Base-by-base conservation (phyloP, 2,329 filamentous ascomycete species). In the Camptophora hylomeconis region DNA sequence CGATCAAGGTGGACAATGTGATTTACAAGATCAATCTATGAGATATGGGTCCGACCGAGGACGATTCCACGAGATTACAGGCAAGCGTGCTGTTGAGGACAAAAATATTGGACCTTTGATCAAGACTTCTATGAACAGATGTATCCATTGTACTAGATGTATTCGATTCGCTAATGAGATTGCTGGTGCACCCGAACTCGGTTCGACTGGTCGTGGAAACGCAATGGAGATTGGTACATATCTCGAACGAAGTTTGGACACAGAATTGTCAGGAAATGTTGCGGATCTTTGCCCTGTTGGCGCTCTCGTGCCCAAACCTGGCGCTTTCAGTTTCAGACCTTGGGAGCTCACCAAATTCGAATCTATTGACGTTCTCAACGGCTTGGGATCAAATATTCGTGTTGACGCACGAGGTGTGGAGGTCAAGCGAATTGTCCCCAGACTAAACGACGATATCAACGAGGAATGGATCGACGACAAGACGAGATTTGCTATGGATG, bases 391-490 rank as follows among this genome's bases (percentile, higher is more conserved):
- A 34, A 92, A 92, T 54, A 92, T 98, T 47, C 77, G 89, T 24
- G 76, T 95, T 24, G 89, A 98, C 59, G 79, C 84, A 33, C 75
- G 89, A 49, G 89, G 89, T 35, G 66, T 94, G 42, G 86, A 95
- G 61, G 87, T 98, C 28, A 93, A 98, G 86, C 78, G 89, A 46
- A 69, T 98, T 36, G 53, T 94, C 10, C 89, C 89, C 35, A 74
- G 89, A 47, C 68, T 98, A 37, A 98, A 98, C 54, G 89, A 98
- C 52, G 86, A 95, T 48, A 75, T 98, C 47, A 98, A 98, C 57
- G 89, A 98, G 63, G 89, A 98, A 59, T 98, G 89, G 89, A 95
- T 98, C 56, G 89, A 95, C 59, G 89, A 98, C 65, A 98, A 95
- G 69, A 77, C 83, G 21, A 75, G 89, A 41, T 98, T 95, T 54